These are phyloP conservation scores for Ophiosphaerella korrae DNA, from an alignment of 2,329 filamentous ascomycete genomes.

Conservation along the genomic window DNA sequence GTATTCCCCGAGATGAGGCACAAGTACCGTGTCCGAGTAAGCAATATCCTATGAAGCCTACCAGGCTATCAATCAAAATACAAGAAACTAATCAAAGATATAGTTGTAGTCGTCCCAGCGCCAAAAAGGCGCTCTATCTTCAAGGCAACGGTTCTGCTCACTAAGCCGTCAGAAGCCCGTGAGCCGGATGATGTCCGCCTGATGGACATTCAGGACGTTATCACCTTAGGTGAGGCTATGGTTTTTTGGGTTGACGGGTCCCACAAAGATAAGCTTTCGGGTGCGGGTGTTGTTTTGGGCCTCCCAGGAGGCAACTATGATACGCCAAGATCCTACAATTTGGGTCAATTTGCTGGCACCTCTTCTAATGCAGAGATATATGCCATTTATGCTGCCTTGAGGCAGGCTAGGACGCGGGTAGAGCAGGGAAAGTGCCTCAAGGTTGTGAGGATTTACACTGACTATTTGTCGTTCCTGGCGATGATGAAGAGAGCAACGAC, in stretches of 20 bases:
- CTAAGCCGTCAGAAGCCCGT: not conserved
- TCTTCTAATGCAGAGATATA: slow-evolving; percentile 8
- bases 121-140: not conserved
- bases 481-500: not conserved
- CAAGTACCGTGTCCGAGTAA: too few relatives aligned
- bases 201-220: not conserved
- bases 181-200: not conserved
- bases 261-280: not conserved
- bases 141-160: not conserved
- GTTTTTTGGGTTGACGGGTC: slow-evolving; percentile 10
- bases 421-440: not conserved
- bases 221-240: not conserved
- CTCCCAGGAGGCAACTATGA: not conserved
- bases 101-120: not conserved
- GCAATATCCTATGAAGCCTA: too few relatives aligned
- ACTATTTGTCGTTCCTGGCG: not conserved
- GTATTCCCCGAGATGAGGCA: too few relatives aligned
- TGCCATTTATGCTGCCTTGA: slow-evolving; percentile 12
- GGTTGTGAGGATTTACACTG: slow-evolving; percentile 11
- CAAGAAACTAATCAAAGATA: too few relatives aligned
- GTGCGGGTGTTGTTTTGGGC: slow-evolving; percentile 8
- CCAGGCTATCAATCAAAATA: too few relatives aligned
- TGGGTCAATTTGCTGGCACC: slow-evolving; percentile 2
- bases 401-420: not conserved
- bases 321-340: not conserved